Evolutionary conservation across 2,329 filamentous ascomycete genomes (phyloP).

Genomic region (Fusarium xylarioides): DNA sequence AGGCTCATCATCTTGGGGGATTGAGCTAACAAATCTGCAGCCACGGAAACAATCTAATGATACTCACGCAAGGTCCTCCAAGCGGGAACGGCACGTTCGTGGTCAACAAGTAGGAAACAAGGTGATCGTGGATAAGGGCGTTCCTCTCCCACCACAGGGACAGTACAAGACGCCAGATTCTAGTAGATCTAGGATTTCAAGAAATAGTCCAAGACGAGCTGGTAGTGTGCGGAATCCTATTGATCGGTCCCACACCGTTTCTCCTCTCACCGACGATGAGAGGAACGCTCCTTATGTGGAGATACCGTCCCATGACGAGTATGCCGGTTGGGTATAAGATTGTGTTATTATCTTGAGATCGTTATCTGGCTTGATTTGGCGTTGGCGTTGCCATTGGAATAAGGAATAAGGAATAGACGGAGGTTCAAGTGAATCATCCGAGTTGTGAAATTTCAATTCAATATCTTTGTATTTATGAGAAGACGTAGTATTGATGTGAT

Average conservation of each 20-base stretch:
- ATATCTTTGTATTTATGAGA: neutral
- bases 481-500: neutral
- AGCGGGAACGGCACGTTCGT: neutral
- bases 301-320: neutral
- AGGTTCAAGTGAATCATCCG: neutral
- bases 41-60: neutral
- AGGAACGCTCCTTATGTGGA: neutral
- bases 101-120: neutral
- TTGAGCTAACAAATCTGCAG: constrained; percentile 6
- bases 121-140: neutral
- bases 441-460: neutral
- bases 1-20: neutral
- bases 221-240: neutral
- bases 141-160: neutral
- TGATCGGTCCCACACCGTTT: neutral
- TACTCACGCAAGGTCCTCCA: neutral
- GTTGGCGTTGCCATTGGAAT: neutral
- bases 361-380: neutral
- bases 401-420: neutral
- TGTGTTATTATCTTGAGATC: neutral
- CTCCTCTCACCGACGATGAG: constrained; percentile 13
- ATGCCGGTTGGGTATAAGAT: neutral
- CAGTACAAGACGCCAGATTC: neutral
- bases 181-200: neutral
- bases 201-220: neutral